Base-by-base conservation (phyloP, 257 asterid genomes). In the Lavandula angustifolia region DNA sequence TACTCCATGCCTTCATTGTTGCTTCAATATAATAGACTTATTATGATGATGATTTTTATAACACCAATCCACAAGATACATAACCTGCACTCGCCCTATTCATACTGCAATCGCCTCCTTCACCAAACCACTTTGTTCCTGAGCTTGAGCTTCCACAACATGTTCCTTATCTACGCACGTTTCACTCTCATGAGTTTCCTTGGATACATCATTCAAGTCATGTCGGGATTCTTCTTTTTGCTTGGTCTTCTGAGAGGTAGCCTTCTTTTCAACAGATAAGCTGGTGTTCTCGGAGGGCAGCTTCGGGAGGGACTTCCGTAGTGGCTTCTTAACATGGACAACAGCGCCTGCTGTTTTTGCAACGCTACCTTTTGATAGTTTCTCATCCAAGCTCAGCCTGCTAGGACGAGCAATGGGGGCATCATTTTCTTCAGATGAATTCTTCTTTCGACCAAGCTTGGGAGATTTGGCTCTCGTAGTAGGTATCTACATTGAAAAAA, bases 381-480 rank as follows among this genome's bases (percentile, higher is more conserved):
- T 89, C 72, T 79, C 94, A 4, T 82, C 91, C 75, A 87, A 70
- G 70, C 97, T 89, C 71, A 89, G 73, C 89, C 95, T 82, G 64
- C 72, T 63, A 5, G 80, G 79, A 31, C 74, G 88, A 12, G 70
- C 67, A 50, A 14, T 54, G 32, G 48, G 54, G 27, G 66, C 74
- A 37, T 80, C 74, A 7, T 78, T 81, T 75, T 78, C 96, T 68
- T 78, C 80, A 18, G 84, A 51, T 53, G 95, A 74, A 62, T 68
- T 51, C 84, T 87, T 87, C 75, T 66, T 87, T 69, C 95, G 84
- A 40, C 97, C 97, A 69, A 89, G 97, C 82, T 89, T 89, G 11
- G 97, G 97, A 67, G 97, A 89, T 68, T 87, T 87, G 48, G 97
- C 84, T 75, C 95, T 75, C 18, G 97, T 89, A 35, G 92, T 79